Evolutionary conservation across 2,329 filamentous ascomycete species (phyloP).

Genomic region (Plectosphaerella sp.): DNA sequence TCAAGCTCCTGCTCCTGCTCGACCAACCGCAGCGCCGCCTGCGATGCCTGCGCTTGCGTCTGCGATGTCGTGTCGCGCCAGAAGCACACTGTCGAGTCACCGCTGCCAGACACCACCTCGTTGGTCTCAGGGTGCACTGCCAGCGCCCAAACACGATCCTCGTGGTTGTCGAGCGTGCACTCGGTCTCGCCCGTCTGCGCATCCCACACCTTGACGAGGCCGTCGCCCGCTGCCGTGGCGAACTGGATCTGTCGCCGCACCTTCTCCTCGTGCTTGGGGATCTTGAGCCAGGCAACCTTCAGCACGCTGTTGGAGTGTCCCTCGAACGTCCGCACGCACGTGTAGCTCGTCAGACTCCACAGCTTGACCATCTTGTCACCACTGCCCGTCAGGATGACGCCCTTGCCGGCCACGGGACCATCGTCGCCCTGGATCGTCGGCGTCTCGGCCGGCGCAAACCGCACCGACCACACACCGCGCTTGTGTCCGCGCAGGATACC

Average conservation of each 20-base stretch:
- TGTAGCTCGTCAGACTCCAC: constrained; percentile 91
- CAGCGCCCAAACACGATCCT: constrained; percentile 90
- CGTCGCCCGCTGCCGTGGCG: constrained; percentile 86
- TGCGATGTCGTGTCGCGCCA: constrained; percentile 88
- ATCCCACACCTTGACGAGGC: constrained; percentile 95
- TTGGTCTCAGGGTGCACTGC: constrained; percentile 65
- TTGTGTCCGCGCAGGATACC: constrained; percentile 91
- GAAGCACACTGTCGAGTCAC: constrained; percentile 89
- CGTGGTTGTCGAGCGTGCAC: constrained; percentile 92
- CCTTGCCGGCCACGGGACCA: constrained; percentile 69
- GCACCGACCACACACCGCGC: constrained; percentile 92
- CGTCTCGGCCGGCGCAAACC: constrained; percentile 77
- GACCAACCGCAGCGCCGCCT: constrained; percentile 71
- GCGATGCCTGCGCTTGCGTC: constrained; percentile 70
- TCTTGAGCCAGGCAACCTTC: constrained; percentile 82
- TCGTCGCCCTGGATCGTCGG: constrained; percentile 70
- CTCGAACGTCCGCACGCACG: constrained; percentile 88
- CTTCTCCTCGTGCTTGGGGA: constrained; percentile 42
- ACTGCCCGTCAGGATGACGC: constrained; percentile 82
- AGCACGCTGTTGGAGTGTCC: constrained; percentile 94
- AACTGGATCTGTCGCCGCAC: constrained; percentile 63
- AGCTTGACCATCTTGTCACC: constrained; percentile 96
- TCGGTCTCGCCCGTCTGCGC: constrained; percentile 78
- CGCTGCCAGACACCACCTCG: constrained; percentile 82
- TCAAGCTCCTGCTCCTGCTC: constrained; percentile 93